Evolutionary conservation across 768 basidiomycete genomes (phyloP).

Genomic region (Suillus lakei): DNA sequence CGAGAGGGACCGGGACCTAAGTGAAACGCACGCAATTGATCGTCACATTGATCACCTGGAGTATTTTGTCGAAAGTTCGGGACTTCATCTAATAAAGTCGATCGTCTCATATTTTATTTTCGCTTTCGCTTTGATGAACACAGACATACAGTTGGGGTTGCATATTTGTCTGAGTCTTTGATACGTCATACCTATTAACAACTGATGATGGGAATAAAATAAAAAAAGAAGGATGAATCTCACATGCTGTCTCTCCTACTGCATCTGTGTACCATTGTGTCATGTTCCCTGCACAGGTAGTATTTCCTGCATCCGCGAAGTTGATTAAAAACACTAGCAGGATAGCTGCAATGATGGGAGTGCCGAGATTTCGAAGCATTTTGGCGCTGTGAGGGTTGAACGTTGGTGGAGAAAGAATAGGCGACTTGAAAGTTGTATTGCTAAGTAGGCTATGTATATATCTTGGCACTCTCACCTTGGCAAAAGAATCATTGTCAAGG

Average conservation of each 20-base stretch:
- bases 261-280: conserved; percentile 32
- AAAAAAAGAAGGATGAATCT: conserved; percentile 3
- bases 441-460: not conserved
- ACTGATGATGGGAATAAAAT: not conserved
- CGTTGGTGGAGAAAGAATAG: not conserved
- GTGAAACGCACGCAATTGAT: conserved; percentile 25
- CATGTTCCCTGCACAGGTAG: conserved; percentile 23
- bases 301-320: conserved; percentile 22
- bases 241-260: conserved; percentile 34
- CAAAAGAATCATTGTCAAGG: not conserved
- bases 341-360: not conserved
- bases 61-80: conserved; percentile 24
- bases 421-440: not conserved
- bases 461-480: not conserved
- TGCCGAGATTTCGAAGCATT: not conserved
- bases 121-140: not conserved
- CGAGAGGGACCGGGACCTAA: not conserved
- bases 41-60: conserved; percentile 30
- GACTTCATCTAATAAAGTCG: conserved; percentile 21
- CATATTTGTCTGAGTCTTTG: conserved; percentile 33
- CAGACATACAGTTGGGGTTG: conserved; percentile 21
- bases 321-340: not conserved
- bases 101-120: not conserved
- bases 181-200: conserved; percentile 28
- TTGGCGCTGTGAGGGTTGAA: not conserved